These are phyloP conservation scores for Spergularia azorica DNA, from an alignment of 179 eudicot genomes.

Conservation along the genomic window DNA sequence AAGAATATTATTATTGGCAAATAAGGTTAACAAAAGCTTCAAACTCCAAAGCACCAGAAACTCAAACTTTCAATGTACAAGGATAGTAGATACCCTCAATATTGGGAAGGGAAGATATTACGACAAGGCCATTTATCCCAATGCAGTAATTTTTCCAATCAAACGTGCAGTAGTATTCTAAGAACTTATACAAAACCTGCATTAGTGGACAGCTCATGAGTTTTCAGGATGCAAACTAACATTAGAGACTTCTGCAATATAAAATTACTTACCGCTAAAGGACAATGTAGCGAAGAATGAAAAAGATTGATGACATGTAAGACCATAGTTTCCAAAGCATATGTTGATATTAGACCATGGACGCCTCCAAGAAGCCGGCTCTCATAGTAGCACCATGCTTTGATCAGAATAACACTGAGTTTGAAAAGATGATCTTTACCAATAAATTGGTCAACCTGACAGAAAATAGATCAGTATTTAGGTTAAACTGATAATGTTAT, in stretches of 20 bases:
- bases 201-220: constrained; percentile 10
- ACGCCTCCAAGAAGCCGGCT: constrained; percentile 56
- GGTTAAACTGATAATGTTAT: constrained; percentile 3
- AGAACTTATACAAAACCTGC: constrained; percentile 56
- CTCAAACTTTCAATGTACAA: background rate
- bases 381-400: constrained; percentile 71
- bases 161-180: constrained; percentile 52
- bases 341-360: constrained; percentile 57
- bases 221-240: background rate
- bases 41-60: background rate
- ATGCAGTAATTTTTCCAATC: constrained; percentile 54
- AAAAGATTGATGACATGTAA: constrained; percentile 53
- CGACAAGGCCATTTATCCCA: constrained; percentile 46
- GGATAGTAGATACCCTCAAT: constrained; percentile 37
- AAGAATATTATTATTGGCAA: constrained; percentile 8
- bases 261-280: constrained; percentile 42
- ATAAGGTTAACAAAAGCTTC: constrained; percentile 6
- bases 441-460: constrained; percentile 47
- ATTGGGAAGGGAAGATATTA: constrained; percentile 46
- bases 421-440: constrained; percentile 58
- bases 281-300: constrained; percentile 38
- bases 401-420: constrained; percentile 57
- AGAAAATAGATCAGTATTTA: constrained; percentile 20
- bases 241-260: background rate
- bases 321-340: constrained; percentile 57